Conservation (phyloP, 768 basidiomycete genomes). For the Boletus subcaerulescens region DNA sequence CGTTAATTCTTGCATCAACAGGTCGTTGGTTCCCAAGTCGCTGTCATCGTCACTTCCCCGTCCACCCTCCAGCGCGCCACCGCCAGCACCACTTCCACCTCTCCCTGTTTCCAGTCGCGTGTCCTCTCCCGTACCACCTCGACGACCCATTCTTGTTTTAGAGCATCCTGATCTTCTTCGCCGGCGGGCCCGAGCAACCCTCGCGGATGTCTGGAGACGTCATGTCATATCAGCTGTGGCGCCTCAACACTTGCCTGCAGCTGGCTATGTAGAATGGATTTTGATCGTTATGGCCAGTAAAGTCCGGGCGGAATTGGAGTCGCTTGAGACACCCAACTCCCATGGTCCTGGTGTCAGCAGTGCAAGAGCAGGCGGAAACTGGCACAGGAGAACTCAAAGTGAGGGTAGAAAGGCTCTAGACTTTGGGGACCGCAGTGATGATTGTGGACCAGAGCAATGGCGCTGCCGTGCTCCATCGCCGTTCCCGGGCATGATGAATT, state of each 20-base stretch:
- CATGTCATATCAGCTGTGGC: slow-evolving; percentile 56
- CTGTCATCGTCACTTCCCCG: slow-evolving; percentile 23
- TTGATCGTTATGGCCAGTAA: slow-evolving; percentile 26
- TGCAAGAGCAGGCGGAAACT: slow-evolving; percentile 27
- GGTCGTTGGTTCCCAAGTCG: slow-evolving; percentile 32
- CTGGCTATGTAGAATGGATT: slow-evolving; percentile 32
- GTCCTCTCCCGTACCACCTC: slow-evolving; percentile 28
- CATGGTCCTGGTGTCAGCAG: not conserved
- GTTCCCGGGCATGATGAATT: slow-evolving; percentile 5
- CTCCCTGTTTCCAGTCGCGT: slow-evolving; percentile 26
- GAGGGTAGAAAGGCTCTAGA: slow-evolving; percentile 43
- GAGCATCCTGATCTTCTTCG: slow-evolving; percentile 38
- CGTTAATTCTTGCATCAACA: slow-evolving; percentile 10
- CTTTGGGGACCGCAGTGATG: slow-evolving; percentile 24
- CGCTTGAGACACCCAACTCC: slow-evolving; percentile 2
- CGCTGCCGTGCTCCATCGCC: slow-evolving; percentile 29
- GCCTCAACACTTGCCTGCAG: slow-evolving; percentile 32
- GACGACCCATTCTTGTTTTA: slow-evolving; percentile 5
- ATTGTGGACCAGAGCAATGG: slow-evolving; percentile 19
- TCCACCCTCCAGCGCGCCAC: slow-evolving; percentile 25
- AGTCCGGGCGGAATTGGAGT: slow-evolving; percentile 18
- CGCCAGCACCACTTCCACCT: slow-evolving; percentile 29
- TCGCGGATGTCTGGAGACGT: slow-evolving; percentile 65
- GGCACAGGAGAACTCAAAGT: slow-evolving; percentile 45
- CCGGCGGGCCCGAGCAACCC: slow-evolving; percentile 59